A percentile compares a stretch with the other conserved stretches of the same genome.
These are phyloP conservation scores for Cercophora sp. DNA, from an alignment of 495 filamentous ascomycete genomes.

Conservation along the genomic window DNA sequence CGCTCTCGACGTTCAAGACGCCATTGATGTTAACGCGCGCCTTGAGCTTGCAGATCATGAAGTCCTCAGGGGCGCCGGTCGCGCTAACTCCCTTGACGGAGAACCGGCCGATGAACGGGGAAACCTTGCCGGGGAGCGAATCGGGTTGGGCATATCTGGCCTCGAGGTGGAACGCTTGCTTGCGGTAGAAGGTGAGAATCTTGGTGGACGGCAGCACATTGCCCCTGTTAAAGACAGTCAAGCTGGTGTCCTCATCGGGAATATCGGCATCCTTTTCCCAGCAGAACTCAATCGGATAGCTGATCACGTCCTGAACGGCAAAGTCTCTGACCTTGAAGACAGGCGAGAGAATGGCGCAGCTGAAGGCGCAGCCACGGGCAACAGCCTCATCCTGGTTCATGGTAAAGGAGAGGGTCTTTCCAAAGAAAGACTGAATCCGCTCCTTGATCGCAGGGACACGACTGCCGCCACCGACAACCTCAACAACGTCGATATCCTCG, in stretches of 20 bases:
- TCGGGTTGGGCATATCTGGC: conserved; percentile 88
- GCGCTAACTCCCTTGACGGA: conserved; percentile 87
- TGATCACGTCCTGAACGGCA: conserved; percentile 92
- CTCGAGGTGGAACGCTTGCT: conserved; percentile 95
- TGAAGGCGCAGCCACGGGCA: conserved; percentile 94
- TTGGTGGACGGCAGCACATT: conserved; percentile 98
- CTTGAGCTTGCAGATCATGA: conserved; percentile 99
- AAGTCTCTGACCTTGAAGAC: conserved; percentile 99
- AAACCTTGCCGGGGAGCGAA: conserved; percentile 81
- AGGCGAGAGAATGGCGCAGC: conserved; percentile 95
- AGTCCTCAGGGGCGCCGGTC: conserved; percentile 75
- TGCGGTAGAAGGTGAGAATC: conserved; percentile 99
- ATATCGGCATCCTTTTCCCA: conserved; percentile 99
- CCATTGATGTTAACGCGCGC: conserved; percentile 95
- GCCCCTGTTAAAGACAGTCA: conserved; percentile 96
- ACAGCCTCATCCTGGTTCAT: conserved; percentile 98
- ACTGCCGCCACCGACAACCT: conserved; percentile 92
- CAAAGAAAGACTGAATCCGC: conserved; percentile 82
- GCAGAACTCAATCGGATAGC: conserved; percentile 97
- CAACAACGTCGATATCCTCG: conserved; percentile 91
- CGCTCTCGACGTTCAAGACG: conserved; percentile 91
- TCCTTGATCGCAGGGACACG: conserved; percentile 94
- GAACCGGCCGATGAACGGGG: conserved; percentile 94
- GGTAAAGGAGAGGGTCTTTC: conserved; percentile 89
- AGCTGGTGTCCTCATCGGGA: conserved; percentile 95